Evolutionary conservation across 2,329 filamentous ascomycete genomes (phyloP).

Genomic region (Dactylonectria macrodidyma): DNA sequence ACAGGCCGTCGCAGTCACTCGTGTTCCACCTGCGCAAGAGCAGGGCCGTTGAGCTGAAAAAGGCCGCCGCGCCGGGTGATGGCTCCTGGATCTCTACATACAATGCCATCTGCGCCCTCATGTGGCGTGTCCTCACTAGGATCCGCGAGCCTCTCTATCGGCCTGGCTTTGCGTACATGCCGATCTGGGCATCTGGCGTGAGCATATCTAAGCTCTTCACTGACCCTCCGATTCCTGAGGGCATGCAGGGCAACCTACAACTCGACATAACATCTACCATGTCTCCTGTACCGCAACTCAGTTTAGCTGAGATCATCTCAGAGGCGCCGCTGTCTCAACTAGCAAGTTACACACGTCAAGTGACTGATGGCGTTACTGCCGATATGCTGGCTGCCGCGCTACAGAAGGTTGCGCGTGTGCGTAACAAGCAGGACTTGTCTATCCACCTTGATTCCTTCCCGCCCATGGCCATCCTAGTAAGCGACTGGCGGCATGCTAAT

Average conservation of each 20-base stretch:
- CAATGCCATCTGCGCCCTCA: slow-evolving; percentile 57
- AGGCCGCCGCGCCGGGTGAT: slow-evolving; percentile 21
- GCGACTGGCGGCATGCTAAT: slow-evolving; percentile 53
- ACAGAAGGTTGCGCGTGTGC: slow-evolving; percentile 49
- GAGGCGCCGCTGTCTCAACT: slow-evolving; percentile 54
- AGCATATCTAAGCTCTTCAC: slow-evolving; percentile 55
- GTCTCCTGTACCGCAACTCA: slow-evolving; percentile 47
- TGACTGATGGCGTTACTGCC: slow-evolving; percentile 54
- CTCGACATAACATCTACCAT: slow-evolving; percentile 45
- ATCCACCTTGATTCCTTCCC: slow-evolving; percentile 54
- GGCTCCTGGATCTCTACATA: slow-evolving; percentile 60
- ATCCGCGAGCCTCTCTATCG: slow-evolving; percentile 54
- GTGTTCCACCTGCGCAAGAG: slow-evolving; percentile 33
- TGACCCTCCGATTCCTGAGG: slow-evolving; percentile 49
- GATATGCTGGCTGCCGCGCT: slow-evolving; percentile 50
- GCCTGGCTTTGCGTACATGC: slow-evolving; percentile 44
- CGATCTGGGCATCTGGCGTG: slow-evolving; percentile 55
- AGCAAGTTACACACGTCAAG: slow-evolving; percentile 54
- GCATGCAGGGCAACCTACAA: slow-evolving; percentile 57
- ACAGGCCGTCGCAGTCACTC: slow-evolving; percentile 23
- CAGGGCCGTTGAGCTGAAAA: slow-evolving; percentile 26
- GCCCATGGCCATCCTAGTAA: slow-evolving; percentile 53
- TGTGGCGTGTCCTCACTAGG: slow-evolving; percentile 57
- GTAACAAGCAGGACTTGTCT: slow-evolving; percentile 55
- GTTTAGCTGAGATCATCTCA: slow-evolving; percentile 53